Percentiles rank a stretch among this genome's conserved stretches.
Evolutionary conservation across 1,284 basidiomycete genomes (phyloP).

Genomic region (Tilletia caries): DNA sequence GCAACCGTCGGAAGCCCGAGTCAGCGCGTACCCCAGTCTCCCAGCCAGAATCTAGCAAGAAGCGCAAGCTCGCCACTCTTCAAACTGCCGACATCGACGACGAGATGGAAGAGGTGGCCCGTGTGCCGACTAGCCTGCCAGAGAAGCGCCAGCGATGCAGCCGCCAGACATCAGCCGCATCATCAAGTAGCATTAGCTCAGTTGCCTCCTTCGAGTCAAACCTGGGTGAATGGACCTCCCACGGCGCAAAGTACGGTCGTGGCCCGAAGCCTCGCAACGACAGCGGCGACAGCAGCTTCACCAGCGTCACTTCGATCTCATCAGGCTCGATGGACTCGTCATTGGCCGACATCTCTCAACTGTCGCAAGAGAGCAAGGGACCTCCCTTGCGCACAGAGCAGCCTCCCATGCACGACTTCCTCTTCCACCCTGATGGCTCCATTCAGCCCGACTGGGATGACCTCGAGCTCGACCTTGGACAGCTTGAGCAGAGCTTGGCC

Average conservation of each 20-base stretch:
- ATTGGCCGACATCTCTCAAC: conserved; percentile 1
- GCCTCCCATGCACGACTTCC: background rate
- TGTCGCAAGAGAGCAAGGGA: conserved; percentile 13
- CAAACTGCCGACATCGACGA: conserved; percentile 1
- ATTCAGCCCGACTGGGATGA: conserved; percentile 17
- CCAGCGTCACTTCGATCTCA: background rate
- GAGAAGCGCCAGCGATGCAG: conserved; percentile 5
- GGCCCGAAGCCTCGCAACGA: background rate
- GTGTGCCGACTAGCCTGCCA: background rate
- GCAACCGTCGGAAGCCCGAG: conserved; percentile 31
- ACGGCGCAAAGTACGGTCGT: background rate
- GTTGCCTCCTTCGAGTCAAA: background rate
- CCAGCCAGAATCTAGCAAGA: background rate
- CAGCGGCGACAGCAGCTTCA: conserved; percentile 7
- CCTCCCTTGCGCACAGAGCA: background rate
- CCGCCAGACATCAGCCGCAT: conserved; percentile 20
- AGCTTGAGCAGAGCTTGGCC: conserved; percentile 19
- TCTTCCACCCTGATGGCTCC: conserved; percentile 6
- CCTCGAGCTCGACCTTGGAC: conserved; percentile 15
- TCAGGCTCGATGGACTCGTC: background rate
- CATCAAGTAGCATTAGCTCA: conserved; percentile 15
- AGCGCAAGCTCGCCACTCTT: conserved; percentile 11
- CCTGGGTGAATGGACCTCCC: background rate
- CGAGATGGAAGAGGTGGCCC: background rate
- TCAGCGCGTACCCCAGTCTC: background rate